Percentiles rank a stretch among this genome's conserved stretches.
Evolutionary conservation across 2,329 filamentous ascomycete species (phyloP).

Genomic region (Aspergillus phoenicis): DNA sequence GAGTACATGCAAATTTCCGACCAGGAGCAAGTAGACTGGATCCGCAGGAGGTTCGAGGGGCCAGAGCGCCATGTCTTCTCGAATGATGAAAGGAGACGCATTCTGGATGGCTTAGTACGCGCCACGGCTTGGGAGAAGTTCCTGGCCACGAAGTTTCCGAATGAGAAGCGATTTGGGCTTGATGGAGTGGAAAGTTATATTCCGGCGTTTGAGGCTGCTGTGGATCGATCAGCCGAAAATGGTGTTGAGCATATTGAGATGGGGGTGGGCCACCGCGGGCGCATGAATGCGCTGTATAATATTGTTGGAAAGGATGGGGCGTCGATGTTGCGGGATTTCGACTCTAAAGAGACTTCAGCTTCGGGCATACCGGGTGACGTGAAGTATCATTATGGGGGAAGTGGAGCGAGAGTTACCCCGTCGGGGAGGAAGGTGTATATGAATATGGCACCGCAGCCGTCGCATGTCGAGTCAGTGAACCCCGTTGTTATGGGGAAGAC

Average conservation of each 20-base stretch:
- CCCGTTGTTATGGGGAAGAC: slow-evolving; percentile 97
- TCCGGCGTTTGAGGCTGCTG: slow-evolving; percentile 98
- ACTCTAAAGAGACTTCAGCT: slow-evolving; percentile 81
- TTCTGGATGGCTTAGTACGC: slow-evolving; percentile 97
- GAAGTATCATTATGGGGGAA: slow-evolving; percentile 99
- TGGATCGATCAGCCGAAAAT: slow-evolving; percentile 97
- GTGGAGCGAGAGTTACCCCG: slow-evolving; percentile 97
- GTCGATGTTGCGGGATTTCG: slow-evolving; percentile 98
- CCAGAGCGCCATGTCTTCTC: slow-evolving; percentile 96
- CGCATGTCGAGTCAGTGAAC: slow-evolving; percentile 96
- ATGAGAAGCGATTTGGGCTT: slow-evolving; percentile 98
- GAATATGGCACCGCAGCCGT: slow-evolving; percentile 96
- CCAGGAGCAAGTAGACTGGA: slow-evolving; percentile 96
- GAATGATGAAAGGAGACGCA: slow-evolving; percentile 95
- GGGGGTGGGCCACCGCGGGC: slow-evolving; percentile 98
- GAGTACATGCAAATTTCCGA: slow-evolving; percentile 99
- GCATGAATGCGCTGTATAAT: slow-evolving; percentile 96
- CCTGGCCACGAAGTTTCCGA: slow-evolving; percentile 95
- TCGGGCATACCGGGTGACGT: slow-evolving; percentile 92
- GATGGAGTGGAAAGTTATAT: slow-evolving; percentile 97
- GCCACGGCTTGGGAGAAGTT: slow-evolving; percentile 93
- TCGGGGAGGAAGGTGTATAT: slow-evolving; percentile 98
- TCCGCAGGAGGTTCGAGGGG: slow-evolving; percentile 91
- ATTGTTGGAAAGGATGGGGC: slow-evolving; percentile 99
- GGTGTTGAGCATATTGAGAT: slow-evolving; percentile 99